A percentile compares a stretch with the other conserved stretches of the same genome.
phyloP scores from a whole-genome alignment of 129 eudicot genomes.

The Tagetes patula region DNA sequence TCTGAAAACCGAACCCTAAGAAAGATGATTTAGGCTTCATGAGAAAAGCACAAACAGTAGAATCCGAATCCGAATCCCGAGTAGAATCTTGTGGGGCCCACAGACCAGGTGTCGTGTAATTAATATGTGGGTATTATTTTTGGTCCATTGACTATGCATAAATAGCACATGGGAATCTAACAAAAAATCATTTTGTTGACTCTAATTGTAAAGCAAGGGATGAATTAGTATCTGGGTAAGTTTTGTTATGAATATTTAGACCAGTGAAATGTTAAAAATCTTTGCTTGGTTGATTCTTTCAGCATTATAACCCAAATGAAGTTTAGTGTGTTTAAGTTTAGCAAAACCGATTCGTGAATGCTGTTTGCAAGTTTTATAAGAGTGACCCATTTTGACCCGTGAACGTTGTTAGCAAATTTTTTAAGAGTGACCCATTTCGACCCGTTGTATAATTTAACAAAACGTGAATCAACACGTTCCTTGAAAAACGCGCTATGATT shows the following conservation, averaged over 20 bases:
- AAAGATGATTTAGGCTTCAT: slow-evolving; percentile 17
- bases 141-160: slow-evolving; percentile 25
- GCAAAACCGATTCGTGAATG: neutral
- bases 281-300: slow-evolving; percentile 29
- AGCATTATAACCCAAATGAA: neutral
- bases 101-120: slow-evolving; percentile 23
- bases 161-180: slow-evolving; percentile 11
- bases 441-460: neutral
- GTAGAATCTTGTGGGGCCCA: slow-evolving; percentile 23
- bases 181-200: slow-evolving; percentile 20
- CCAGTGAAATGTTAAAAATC: slow-evolving; percentile 16
- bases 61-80: slow-evolving; percentile 8
- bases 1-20: slow-evolving; percentile 71
- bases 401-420: neutral
- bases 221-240: slow-evolving; percentile 23
- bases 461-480: neutral
- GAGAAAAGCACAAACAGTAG: slow-evolving; percentile 7
- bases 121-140: slow-evolving; percentile 27
- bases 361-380: no score
- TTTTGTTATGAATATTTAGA: slow-evolving; percentile 21
- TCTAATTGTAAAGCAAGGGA: slow-evolving; percentile 33
- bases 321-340: slow-evolving; percentile 32
- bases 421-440: no score
- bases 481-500: neutral
- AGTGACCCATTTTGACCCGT: neutral